Percentiles rank a stretch among this genome's conserved stretches.
These are phyloP conservation scores for Rhodotorula sp. DNA, from an alignment of 1,284 basidiomycete species.

Conservation along the genomic window DNA sequence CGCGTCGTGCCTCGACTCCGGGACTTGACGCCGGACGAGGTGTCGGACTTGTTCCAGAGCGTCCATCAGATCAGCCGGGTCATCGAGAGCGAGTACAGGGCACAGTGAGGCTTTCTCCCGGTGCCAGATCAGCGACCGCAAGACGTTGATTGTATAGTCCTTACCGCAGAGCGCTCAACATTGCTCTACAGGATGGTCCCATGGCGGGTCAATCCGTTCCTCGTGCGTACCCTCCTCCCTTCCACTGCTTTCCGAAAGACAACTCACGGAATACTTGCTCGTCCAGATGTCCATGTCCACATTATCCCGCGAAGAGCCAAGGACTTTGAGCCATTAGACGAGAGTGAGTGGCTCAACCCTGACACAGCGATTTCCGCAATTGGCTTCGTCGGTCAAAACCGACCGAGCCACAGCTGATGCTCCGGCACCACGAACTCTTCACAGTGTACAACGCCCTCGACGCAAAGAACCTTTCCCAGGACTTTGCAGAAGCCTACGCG, in stretches of 20 bases:
- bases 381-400: no score
- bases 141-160: background rate
- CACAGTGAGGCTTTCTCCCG: slow-evolving; percentile 64
- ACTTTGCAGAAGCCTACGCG: slow-evolving; percentile 21
- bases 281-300: slow-evolving; percentile 75
- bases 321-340: slow-evolving; percentile 56
- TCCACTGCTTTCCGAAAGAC: slow-evolving; percentile 61
- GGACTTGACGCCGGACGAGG: slow-evolving; percentile 68
- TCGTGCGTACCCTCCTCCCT: slow-evolving; percentile 77
- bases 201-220: slow-evolving; percentile 79
- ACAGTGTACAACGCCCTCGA: slow-evolving; percentile 44
- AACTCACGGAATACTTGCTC: slow-evolving; percentile 35
- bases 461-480: slow-evolving; percentile 38
- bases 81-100: slow-evolving; percentile 51
- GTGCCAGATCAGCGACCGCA: no score
- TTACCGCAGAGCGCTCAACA: slow-evolving; percentile 24
- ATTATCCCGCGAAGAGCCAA: slow-evolving; percentile 63
- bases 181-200: slow-evolving; percentile 69
- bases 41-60: slow-evolving; percentile 71
- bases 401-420: no score
- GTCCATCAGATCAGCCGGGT: slow-evolving; percentile 58
- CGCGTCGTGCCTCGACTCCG: slow-evolving; percentile 71
- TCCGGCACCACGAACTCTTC: background rate
- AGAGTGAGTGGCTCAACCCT: slow-evolving; percentile 9
- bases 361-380: no score